Evolutionary conservation across 2,329 filamentous ascomycete species (phyloP).

Genomic region (Aspergillus sp.): DNA sequence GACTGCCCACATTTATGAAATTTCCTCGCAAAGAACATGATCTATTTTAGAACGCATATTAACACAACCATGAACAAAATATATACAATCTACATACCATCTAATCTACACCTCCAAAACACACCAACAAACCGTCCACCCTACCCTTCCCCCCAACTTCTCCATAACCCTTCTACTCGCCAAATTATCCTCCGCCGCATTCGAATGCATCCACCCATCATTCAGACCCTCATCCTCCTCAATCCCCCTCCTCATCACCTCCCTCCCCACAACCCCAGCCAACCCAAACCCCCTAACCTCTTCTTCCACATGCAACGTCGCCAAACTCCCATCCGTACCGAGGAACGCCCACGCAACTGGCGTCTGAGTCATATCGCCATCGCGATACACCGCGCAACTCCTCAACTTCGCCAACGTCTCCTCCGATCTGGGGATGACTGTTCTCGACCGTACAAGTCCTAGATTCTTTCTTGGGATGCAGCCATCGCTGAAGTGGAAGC

Average conservation of each 20-base stretch:
- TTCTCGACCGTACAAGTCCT: slow-evolving; percentile 41
- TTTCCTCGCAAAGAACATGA: too few species aligned
- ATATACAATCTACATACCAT: too few species aligned
- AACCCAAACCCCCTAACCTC: slow-evolving; percentile 43
- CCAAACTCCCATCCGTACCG: slow-evolving; percentile 39
- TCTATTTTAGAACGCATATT: too few species aligned
- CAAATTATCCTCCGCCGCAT: slow-evolving; percentile 38
- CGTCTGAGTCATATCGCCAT: not conserved
- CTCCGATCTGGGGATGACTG: slow-evolving; percentile 41
- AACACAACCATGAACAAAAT: too few species aligned
- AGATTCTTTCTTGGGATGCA: slow-evolving; percentile 35
- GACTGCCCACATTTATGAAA: too few species aligned
- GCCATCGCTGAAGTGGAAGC: slow-evolving; percentile 31
- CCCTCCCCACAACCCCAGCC: slow-evolving; percentile 33
- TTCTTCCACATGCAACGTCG: slow-evolving; percentile 45
- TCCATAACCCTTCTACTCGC: slow-evolving; percentile 47
- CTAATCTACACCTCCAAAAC: slow-evolving; percentile 34
- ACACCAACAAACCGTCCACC: slow-evolving; percentile 41
- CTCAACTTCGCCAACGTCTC: slow-evolving; percentile 34
- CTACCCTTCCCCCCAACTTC: slow-evolving; percentile 43
- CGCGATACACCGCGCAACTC: slow-evolving; percentile 38
- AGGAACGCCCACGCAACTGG: slow-evolving; percentile 47
- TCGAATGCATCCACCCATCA: slow-evolving; percentile 39
- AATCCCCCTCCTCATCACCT: slow-evolving; percentile 36
- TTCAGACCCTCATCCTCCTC: slow-evolving; percentile 14